phyloP scores from a whole-genome alignment of 2,329 filamentous ascomycete species.

The Beauveria brongniartii region DNA sequence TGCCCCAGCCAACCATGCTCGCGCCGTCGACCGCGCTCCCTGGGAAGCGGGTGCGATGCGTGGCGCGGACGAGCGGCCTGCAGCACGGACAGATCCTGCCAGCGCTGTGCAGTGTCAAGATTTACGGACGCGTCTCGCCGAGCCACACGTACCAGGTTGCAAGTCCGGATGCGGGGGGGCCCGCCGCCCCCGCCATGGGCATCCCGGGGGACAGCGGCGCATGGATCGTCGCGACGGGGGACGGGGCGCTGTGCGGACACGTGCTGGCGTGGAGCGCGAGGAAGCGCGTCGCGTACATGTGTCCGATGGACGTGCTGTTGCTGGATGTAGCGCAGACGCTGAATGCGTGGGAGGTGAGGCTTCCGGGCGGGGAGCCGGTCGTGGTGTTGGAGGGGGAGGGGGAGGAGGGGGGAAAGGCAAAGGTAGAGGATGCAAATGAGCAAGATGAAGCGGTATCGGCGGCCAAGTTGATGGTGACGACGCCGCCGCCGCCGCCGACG shows the following conservation, averaged over 20 bases:
- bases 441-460: background rate
- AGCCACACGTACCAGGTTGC: constrained; percentile 61
- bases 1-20: constrained; percentile 47
- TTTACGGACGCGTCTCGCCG: constrained; percentile 75
- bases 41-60: constrained; percentile 74
- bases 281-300: constrained; percentile 81
- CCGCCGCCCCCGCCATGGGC: constrained; percentile 34
- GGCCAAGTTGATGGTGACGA: background rate
- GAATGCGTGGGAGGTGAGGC: constrained; percentile 57
- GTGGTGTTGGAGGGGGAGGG: constrained; percentile 22
- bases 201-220: constrained; percentile 88
- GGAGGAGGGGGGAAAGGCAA: constrained; percentile 9
- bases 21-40: constrained; percentile 56
- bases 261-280: constrained; percentile 80
- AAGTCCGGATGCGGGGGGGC: constrained; percentile 23
- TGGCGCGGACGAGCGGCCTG: constrained; percentile 78
- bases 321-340: constrained; percentile 77
- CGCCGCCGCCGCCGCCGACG: background rate
- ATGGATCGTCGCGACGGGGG: constrained; percentile 76
- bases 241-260: constrained; percentile 80
- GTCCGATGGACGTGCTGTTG: constrained; percentile 86
- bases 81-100: constrained; percentile 71
- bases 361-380: constrained; percentile 53
- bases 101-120: constrained; percentile 75
- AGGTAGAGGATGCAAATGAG: background rate